Base-by-base conservation (phyloP, 768 basidiomycete genomes). In the Hygrophoropsis aurantiaca region DNA sequence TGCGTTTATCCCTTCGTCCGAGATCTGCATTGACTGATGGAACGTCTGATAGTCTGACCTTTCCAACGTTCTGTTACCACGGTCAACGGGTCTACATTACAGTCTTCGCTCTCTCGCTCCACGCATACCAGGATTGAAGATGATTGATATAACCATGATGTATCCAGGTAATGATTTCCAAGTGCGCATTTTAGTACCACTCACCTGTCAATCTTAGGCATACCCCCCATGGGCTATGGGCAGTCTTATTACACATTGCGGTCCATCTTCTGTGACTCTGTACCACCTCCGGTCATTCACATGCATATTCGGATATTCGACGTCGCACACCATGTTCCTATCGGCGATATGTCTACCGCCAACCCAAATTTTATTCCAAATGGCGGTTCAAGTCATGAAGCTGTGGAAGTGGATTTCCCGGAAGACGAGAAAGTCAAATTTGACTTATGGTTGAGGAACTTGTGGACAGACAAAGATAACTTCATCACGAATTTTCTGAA, bases 131-230 rank as follows among this genome's bases (percentile, higher is more conserved):
- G 77, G 78, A 44, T 71, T 99, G 48, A 80, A 84, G 54, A 65
- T 99, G 11, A 71, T 98, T n/a, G 97, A 98, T 62, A 72, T 97
- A 37, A 98, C 97, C 0, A 75, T 95, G 51, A 80, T 86, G 21
- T 99, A 99, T 68, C 90, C 93, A 53, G 94, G 94, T 83, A 63
- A 54, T n/a, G 70, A 35, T 35, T 37, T 26, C 32, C 32, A 42
- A 30, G 20, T 37, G 10, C 45, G 15, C 21, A 51, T 37, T 20
- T 10, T 16, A 39, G 21, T 13, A 25, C 7, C 34, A 50, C 18
- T 7, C 19, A 44, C 46, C 60, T 10, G 42, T 34, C 21, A 11
- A 32, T 20, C 27, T 36, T 49, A 90, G 88, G 88, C 9, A 78
- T 95, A 33, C 91, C 93, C 13, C 76, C 80, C 3, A 74, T 78